A percentile compares a stretch with the other conserved stretches of the same genome.
These are phyloP conservation scores for Neonectria faginata DNA, from an alignment of 2,329 filamentous ascomycete species.

Conservation along the genomic window DNA sequence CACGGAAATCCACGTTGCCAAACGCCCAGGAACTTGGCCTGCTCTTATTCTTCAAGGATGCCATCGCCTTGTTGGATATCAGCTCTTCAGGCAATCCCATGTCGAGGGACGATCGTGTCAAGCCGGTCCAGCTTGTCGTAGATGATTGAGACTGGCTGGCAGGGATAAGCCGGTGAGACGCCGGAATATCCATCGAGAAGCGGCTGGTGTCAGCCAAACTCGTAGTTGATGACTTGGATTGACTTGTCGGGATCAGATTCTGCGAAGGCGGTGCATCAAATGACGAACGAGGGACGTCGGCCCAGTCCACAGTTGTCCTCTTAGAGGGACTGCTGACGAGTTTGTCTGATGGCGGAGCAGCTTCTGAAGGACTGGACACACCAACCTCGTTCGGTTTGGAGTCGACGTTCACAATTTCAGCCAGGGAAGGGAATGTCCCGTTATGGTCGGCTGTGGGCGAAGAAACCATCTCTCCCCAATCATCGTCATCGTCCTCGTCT, in stretches of 20 bases:
- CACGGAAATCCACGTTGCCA: constrained; percentile 36
- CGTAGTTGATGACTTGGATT: constrained; percentile 37
- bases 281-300: constrained; percentile 22
- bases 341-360: constrained; percentile 27
- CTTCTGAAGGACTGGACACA: constrained; percentile 24
- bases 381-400: constrained; percentile 11
- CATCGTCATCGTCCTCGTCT: constrained; percentile 60
- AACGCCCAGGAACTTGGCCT: constrained; percentile 37
- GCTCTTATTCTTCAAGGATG: constrained; percentile 22
- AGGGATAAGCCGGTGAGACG: constrained; percentile 23
- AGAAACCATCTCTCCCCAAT: constrained; percentile 71
- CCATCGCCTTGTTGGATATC: constrained; percentile 24
- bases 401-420: constrained; percentile 26
- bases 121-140: constrained; percentile 31
- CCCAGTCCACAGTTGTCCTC: constrained; percentile 7
- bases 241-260: constrained; percentile 22
- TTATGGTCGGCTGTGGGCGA: constrained; percentile 44
- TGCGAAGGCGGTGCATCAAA: constrained; percentile 24
- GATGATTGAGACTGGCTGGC: constrained; percentile 31
- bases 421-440: constrained; percentile 35
- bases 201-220: constrained; percentile 24
- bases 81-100: constrained; percentile 24
- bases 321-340: constrained; percentile 5
- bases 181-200: constrained; percentile 16
- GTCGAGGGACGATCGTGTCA: constrained; percentile 31